Conservation (phyloP, 306 rosid species). For the Benincasa hispida region DNA sequence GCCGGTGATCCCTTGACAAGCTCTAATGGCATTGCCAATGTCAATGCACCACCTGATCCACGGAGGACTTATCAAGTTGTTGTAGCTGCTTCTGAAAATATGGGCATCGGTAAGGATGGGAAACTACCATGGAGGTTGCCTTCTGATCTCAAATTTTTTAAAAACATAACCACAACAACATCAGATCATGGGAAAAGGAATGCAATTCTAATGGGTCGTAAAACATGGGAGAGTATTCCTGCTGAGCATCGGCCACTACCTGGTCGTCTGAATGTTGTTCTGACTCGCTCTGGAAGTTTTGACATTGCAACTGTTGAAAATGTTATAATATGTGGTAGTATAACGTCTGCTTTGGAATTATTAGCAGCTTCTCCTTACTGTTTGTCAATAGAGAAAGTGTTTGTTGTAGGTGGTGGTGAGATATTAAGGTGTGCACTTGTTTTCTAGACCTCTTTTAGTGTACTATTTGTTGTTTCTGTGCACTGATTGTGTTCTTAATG, state of each 20-base stretch:
- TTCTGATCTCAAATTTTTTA: constrained; percentile 65
- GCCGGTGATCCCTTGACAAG: constrained; percentile 42
- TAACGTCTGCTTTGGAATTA: constrained; percentile 76
- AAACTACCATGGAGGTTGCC: constrained; percentile 76
- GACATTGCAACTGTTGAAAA: constrained; percentile 92
- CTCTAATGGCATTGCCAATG: constrained; percentile 37
- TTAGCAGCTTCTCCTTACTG: constrained; percentile 86
- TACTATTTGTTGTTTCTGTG: not conserved
- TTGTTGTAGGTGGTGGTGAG: constrained; percentile 84
- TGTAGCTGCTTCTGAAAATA: constrained; percentile 64
- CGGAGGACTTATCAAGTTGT: constrained; percentile 87
- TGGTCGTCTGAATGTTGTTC: constrained; percentile 84
- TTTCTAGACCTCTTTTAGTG: constrained; percentile 4
- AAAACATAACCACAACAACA: constrained; percentile 44
- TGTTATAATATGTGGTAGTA: constrained; percentile 79
- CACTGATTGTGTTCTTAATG: constrained; percentile 16
- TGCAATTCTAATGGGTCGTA: constrained; percentile 89
- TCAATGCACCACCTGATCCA: constrained; percentile 26
- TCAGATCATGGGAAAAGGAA: constrained; percentile 76
- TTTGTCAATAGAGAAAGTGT: constrained; percentile 86
- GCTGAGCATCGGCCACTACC: constrained; percentile 54
- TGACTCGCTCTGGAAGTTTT: constrained; percentile 88
- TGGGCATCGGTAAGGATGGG: constrained; percentile 92
- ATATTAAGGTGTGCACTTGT: constrained; percentile 42
- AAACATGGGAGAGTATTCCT: constrained; percentile 84